Conservation (phyloP, 1,139 yeast genomes). For the Ashbya aceris region DNA sequence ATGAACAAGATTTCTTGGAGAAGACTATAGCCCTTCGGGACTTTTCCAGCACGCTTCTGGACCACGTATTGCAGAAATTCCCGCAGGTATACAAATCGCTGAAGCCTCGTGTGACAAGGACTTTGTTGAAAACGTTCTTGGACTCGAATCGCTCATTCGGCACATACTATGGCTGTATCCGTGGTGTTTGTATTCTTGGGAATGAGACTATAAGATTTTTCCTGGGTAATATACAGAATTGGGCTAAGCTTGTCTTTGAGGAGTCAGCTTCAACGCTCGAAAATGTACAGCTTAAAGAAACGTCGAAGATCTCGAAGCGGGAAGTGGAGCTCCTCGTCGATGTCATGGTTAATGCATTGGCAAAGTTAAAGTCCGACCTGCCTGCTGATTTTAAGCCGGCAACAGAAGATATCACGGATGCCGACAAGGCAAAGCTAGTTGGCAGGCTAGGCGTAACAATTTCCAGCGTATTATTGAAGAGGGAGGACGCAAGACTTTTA, state of each 20-base stretch:
- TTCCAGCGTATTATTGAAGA: slow-evolving; percentile 41
- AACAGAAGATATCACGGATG: slow-evolving; percentile 34
- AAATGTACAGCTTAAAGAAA: slow-evolving; percentile 8
- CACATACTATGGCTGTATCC: slow-evolving; percentile 85
- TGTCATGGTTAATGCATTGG: slow-evolving; percentile 47
- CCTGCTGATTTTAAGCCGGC: slow-evolving; percentile 29
- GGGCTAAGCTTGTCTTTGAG: slow-evolving; percentile 54
- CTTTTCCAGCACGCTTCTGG: slow-evolving; percentile 76
- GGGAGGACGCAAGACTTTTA: slow-evolving; percentile 47
- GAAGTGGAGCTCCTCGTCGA: slow-evolving; percentile 41
- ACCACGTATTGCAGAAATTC: slow-evolving; percentile 65
- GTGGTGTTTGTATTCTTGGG: slow-evolving; percentile 78
- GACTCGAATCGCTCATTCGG: slow-evolving; percentile 71
- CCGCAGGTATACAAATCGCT: slow-evolving; percentile 84
- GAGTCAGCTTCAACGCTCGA: slow-evolving; percentile 15
- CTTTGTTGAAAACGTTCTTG: slow-evolving; percentile 80
- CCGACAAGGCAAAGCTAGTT: slow-evolving; percentile 38
- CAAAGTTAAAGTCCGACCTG: slow-evolving; percentile 27
- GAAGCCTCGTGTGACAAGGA: slow-evolving; percentile 89
- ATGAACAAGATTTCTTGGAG: slow-evolving; percentile 31
- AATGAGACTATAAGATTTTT: slow-evolving; percentile 80
- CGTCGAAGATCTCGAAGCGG: slow-evolving; percentile 25
- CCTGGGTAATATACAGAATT: slow-evolving; percentile 73
- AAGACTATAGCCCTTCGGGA: slow-evolving; percentile 64
- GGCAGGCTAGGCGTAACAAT: slow-evolving; percentile 56